Base-by-base conservation (phyloP, 768 basidiomycete species). In the Xerocomus potaroensis region DNA sequence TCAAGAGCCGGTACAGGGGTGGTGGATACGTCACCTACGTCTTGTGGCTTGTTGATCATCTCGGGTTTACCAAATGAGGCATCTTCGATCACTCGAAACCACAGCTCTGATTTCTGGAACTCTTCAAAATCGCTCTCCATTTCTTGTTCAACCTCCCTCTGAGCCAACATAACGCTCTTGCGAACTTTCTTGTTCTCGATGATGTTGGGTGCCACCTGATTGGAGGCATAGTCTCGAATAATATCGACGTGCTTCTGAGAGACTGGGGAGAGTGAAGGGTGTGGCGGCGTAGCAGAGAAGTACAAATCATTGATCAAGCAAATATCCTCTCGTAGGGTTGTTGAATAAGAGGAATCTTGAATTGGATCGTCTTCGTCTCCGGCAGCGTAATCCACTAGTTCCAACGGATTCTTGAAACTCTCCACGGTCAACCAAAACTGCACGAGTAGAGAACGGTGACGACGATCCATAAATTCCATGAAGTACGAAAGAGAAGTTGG, bases 391-490 rank as follows among this genome's bases (percentile, higher is more conserved):
- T 91, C 85, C 5, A 87, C 77, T 3, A 81, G 79, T 64, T 96
- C 94, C 22, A 99, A 69, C 1, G 96, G 96, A 55, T 95, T 91
- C 69, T 97, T 97, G 77, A 98, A 95, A 48, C 91, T 91, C 69
- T 99, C 93, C 3, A 97, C 90, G 0, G 92, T 91, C 1, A 98
- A 73, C 95, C 95, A 98, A 68, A 97, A 99, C 53, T 98, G 95
- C 3, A 96, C 91, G 9, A 91, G 80, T 11, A 90, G 60, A 11
- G 93, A 88, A 24, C 87, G 81, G 49, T 82, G 77, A 8, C 87
- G 80, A 12, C 96, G 80, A 56, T 98, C 96, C 91, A 97, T 94
- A 58, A 91, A 96, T 70, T 99, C 96, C 84, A 97, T 93, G 69
- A 95, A 90, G 63, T 96, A 95, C 2, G 90, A 91, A 3, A 98